Evolutionary conservation across 371 early-diverging fungal species (phyloP), one percentile per base, ranked within the genome.

Genomic region (Rhizopus microsporus): DNA sequence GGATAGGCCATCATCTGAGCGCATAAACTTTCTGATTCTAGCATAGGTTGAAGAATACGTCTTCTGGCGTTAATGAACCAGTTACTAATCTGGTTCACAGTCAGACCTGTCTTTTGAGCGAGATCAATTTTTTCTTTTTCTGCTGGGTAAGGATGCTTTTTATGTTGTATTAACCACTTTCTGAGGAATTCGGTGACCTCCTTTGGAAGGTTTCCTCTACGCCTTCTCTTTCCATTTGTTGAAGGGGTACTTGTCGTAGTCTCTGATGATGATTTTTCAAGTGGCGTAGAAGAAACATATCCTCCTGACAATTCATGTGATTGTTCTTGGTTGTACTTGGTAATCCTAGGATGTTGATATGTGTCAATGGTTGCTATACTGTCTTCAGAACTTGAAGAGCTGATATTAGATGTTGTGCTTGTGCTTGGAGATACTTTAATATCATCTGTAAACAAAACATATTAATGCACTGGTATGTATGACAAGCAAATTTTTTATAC

Each of bases 1-100:
- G 67, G 67, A 44, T 67, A 62, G 9, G 57, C 47, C 62, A 67
- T 67, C 55, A 55, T 62, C 48, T 62, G 67, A 23, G 67, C 55
- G 49, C 51, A 56, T 5, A 62, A 17, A 13, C 67, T 62, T 49
- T 77, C 77, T 31, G 77, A 71, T 54, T 77, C 77, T 6, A 77
- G 39, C 74, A 80, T 74, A 35, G 76, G 86, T 45, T 85, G 83
- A 44, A 85, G 51, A 44, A 82, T 82, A 51, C 93, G 82, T 39
- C 94, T 75, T 23, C 94, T 68, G 4, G 93, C 93, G 69, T 94
- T 94, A 57, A 94, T 92, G 64, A 94, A 94, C 94, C 94, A 94
- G 65, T 94, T 91, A 48, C 89, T 91, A 58, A 93, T 88, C 71
- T 94, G 94, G 49, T 86, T 87, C 54, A 88, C 71, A 1, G 81